Evolutionary conservation across 139 green algal genomes (phyloP).

Genomic region (Coelastrella sp.): DNA sequence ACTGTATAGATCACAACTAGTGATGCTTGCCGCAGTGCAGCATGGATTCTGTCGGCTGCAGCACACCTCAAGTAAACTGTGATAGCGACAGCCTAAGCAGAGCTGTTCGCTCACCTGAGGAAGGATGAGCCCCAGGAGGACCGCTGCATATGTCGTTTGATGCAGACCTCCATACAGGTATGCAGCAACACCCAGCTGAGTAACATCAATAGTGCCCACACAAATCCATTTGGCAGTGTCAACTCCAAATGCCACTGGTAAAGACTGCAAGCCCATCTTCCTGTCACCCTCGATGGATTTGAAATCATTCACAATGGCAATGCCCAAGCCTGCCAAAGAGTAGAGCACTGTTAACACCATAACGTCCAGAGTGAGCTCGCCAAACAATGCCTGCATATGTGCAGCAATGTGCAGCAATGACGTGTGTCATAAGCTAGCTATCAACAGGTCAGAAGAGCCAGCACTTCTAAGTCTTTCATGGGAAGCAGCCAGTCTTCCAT

Average conservation of each 20-base stretch:
- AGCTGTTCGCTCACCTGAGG: constrained; percentile 78
- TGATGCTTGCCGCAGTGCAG: too few species aligned
- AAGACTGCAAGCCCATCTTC: constrained; percentile 69
- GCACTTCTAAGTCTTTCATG: too few species aligned
- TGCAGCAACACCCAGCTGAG: constrained; percentile 86
- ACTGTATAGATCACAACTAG: too few species aligned
- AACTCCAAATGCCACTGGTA: constrained; percentile 97
- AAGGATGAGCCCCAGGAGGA: constrained; percentile 93
- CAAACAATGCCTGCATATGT: constrained; percentile 95
- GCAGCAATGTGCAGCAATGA: too few species aligned
- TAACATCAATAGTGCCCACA: constrained; percentile 94
- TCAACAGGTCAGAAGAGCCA: too few species aligned
- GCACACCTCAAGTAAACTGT: neutral
- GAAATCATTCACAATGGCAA: constrained; percentile 99
- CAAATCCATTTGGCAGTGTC: constrained; percentile 99
- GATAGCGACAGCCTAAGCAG: neutral
- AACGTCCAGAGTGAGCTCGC: constrained; percentile 90
- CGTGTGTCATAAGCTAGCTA: too few species aligned
- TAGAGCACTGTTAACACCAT: constrained; percentile 97
- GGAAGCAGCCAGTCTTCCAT: too few species aligned
- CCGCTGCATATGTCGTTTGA: constrained; percentile 85
- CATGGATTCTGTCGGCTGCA: too few species aligned
- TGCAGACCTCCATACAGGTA: constrained; percentile 90
- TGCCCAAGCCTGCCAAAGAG: constrained; percentile 93
- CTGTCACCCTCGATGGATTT: constrained; percentile 78